Conservation (phyloP, 352 stramenopile genomes). For the Phytophthora litchii region DNA sequence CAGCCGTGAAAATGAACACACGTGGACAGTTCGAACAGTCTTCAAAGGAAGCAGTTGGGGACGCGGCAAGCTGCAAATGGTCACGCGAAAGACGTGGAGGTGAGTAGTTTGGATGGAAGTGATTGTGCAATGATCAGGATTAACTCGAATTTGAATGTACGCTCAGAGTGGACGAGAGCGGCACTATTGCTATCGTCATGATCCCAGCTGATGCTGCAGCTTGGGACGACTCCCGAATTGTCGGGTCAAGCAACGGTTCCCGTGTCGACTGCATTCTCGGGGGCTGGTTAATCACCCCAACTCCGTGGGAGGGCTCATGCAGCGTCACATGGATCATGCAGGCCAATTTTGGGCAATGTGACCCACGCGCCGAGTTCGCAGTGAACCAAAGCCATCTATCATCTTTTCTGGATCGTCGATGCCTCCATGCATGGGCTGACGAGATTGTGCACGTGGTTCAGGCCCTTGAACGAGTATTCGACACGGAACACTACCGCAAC, state of each 20-base stretch:
- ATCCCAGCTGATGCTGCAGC: slow-evolving; percentile 61
- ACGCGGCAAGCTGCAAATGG: slow-evolving; percentile 49
- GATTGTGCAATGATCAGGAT: background rate
- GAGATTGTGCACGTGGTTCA: slow-evolving; percentile 56
- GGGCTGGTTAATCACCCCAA: slow-evolving; percentile 70
- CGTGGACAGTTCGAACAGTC: slow-evolving; percentile 60
- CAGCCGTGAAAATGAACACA: slow-evolving; percentile 51
- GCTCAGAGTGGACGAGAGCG: slow-evolving; percentile 64
- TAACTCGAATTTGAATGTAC: slow-evolving; percentile 9
- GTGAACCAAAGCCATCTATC: slow-evolving; percentile 38
- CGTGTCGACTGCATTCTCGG: slow-evolving; percentile 73
- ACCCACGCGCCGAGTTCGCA: slow-evolving; percentile 60
- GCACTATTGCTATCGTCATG: slow-evolving; percentile 68
- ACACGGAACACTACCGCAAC: slow-evolving; percentile 56
- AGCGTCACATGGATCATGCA: slow-evolving; percentile 84
- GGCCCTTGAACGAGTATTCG: slow-evolving; percentile 51
- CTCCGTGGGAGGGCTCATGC: slow-evolving; percentile 62
- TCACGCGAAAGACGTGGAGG: slow-evolving; percentile 75
- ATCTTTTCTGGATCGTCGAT: slow-evolving; percentile 40
- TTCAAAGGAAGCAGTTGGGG: slow-evolving; percentile 57
- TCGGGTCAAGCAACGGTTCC: slow-evolving; percentile 1
- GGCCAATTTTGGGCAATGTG: slow-evolving; percentile 71
- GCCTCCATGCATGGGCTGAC: slow-evolving; percentile 55
- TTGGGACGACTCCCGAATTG: slow-evolving; percentile 25
- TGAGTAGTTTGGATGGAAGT: slow-evolving; percentile 25